These are phyloP conservation scores for Boletellus sp. DNA, from an alignment of 768 basidiomycete species.

Conservation along the genomic window DNA sequence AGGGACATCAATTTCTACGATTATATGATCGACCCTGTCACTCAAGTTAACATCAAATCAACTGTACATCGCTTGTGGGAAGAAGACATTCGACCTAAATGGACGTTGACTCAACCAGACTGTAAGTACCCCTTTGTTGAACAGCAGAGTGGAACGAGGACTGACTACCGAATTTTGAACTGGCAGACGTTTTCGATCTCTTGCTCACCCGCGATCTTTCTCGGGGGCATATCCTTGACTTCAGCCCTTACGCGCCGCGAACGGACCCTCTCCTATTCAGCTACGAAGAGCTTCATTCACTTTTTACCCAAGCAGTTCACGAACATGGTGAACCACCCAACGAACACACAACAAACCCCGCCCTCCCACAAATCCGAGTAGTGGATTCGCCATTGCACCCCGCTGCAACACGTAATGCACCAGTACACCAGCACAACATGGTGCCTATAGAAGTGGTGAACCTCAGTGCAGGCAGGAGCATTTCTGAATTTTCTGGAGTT, in stretches of 20 bases:
- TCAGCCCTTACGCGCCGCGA: constrained; percentile 80
- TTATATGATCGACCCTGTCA: constrained; percentile 66
- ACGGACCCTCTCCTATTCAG: constrained; percentile 89
- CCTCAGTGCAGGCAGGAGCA: constrained; percentile 67
- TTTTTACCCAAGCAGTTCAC: constrained; percentile 25
- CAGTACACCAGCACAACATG: constrained; percentile 83
- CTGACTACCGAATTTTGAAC: not conserved
- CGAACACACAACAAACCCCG: not conserved
- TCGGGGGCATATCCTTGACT: constrained; percentile 81
- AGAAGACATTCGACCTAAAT: constrained; percentile 55
- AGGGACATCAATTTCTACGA: constrained; percentile 88
- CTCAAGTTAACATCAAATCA: constrained; percentile 47
- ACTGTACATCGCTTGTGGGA: constrained; percentile 66
- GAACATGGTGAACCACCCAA: not conserved
- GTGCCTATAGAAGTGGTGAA: constrained; percentile 85
- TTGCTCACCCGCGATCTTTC: constrained; percentile 78
- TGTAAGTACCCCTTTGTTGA: constrained; percentile 48
- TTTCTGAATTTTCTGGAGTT: constrained; percentile 67
- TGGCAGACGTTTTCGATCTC: constrained; percentile 72
- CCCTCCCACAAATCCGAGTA: constrained; percentile 50
- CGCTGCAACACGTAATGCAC: constrained; percentile 60
- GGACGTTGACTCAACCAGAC: constrained; percentile 49
- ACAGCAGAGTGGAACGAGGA: not conserved
- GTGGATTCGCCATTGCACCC: constrained; percentile 78
- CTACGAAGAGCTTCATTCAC: constrained; percentile 64